A percentile compares a stretch with the other conserved stretches of the same genome.
These are phyloP conservation scores for Didymella glomerata DNA, from an alignment of 2,329 filamentous ascomycete species.

Conservation along the genomic window DNA sequence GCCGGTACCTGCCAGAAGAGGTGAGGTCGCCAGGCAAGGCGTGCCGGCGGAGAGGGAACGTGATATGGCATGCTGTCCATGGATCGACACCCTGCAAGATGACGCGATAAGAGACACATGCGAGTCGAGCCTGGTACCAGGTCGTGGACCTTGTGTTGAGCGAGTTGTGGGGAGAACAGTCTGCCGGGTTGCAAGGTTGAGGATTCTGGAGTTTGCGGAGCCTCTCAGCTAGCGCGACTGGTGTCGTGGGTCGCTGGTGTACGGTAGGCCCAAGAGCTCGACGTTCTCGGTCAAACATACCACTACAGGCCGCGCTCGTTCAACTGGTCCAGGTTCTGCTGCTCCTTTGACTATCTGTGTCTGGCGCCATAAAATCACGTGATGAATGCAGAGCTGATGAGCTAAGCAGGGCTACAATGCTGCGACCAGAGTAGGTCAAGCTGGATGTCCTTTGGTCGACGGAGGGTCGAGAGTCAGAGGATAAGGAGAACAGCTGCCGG, in stretches of 20 bases:
- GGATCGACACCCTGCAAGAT: slow-evolving; percentile 17
- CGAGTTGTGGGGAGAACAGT: slow-evolving; percentile 7
- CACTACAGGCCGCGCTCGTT: background rate
- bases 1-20: slow-evolving; percentile 34
- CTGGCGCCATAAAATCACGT: background rate
- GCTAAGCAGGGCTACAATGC: background rate
- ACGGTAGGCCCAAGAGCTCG: background rate
- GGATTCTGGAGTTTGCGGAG: background rate
- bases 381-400: background rate
- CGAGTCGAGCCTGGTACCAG: slow-evolving; percentile 6
- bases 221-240: background rate
- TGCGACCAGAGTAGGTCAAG: background rate
- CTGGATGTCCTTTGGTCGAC: background rate
- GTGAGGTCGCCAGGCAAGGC: slow-evolving; percentile 19
- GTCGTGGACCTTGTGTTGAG: background rate
- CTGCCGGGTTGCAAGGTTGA: background rate
- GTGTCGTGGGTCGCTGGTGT: background rate
- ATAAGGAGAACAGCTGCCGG: background rate
- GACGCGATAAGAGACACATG: slow-evolving; percentile 13
- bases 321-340: background rate
- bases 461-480: background rate
- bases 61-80: slow-evolving; percentile 15
- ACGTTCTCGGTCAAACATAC: background rate
- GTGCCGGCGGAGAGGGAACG: slow-evolving; percentile 15
- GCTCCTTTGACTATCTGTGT: background rate